phyloP scores from a whole-genome alignment of 768 basidiomycete species.

The Phaeotremella skinneri region DNA sequence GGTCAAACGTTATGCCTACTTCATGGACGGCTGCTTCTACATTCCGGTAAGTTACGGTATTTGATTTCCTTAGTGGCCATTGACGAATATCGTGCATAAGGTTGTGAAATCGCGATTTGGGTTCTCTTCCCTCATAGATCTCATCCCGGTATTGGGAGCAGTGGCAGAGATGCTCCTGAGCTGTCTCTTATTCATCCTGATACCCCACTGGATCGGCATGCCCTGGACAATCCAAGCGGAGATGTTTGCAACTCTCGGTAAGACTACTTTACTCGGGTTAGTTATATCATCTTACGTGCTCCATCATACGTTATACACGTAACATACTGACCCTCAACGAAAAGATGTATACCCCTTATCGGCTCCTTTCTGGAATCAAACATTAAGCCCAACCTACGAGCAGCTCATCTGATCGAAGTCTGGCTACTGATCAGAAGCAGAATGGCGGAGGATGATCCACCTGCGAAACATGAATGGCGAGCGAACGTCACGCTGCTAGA shows the following conservation, averaged over 20 bases:
- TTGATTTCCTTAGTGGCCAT: not conserved
- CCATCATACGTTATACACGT: too few relatives aligned
- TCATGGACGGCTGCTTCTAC: not conserved
- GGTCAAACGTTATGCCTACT: not conserved
- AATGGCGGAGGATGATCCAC: not conserved
- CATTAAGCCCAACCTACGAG: constrained; percentile 12
- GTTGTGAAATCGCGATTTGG: not conserved
- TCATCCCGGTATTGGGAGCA: constrained; percentile 2
- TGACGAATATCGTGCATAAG: not conserved
- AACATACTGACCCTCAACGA: too few relatives aligned
- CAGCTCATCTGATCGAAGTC: constrained; percentile 2
- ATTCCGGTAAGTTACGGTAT: not conserved
- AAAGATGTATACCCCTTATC: not conserved
- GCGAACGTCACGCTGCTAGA: not conserved
- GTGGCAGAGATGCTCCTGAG: not conserved
- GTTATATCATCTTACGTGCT: constrained; percentile 2
- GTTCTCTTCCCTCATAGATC: not conserved
- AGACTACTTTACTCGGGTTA: constrained; percentile 2
- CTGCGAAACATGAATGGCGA: not conserved
- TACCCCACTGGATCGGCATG: not conserved
- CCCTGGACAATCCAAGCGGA: constrained; percentile 3
- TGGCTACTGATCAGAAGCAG: constrained; percentile 7
- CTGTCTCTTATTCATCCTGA: not conserved
- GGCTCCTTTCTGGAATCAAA: constrained; percentile 1
- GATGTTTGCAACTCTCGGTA: constrained; percentile 6